Conservation (phyloP, 352 stramenopile species). For the Salisapilia sapeloensis region DNA sequence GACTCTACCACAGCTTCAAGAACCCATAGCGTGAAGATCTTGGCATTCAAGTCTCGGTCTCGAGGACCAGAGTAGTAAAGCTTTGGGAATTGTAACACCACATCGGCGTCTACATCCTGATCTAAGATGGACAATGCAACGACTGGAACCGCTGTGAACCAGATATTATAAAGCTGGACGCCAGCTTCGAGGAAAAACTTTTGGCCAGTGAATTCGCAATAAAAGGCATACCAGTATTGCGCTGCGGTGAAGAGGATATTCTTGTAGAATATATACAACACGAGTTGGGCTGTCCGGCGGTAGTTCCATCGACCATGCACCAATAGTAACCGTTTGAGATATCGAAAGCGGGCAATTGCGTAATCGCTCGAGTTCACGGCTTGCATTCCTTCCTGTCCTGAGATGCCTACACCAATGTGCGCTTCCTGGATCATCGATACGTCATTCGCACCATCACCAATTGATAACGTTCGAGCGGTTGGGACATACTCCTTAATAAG, state of each 20-base stretch:
- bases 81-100: constrained; percentile 54
- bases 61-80: constrained; percentile 41
- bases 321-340: constrained; percentile 78
- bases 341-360: constrained; percentile 87
- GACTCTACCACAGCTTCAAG: constrained; percentile 52
- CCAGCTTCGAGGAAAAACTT: constrained; percentile 75
- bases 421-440: constrained; percentile 92
- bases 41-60: constrained; percentile 49
- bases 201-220: constrained; percentile 61
- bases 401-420: constrained; percentile 85
- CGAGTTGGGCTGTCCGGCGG: constrained; percentile 72
- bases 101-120: constrained; percentile 42
- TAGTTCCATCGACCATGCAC: constrained; percentile 88
- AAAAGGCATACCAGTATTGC: constrained; percentile 62
- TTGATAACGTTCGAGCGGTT: constrained; percentile 67
- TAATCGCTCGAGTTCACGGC: constrained; percentile 90
- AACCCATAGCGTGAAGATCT: constrained; percentile 51
- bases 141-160: constrained; percentile 50
- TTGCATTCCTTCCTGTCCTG: constrained; percentile 84
- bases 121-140: constrained; percentile 51
- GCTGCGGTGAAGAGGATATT: constrained; percentile 67
- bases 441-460: constrained; percentile 91
- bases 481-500: constrained; percentile 63
- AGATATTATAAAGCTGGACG: constrained; percentile 69
- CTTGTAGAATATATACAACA: constrained; percentile 92